Evolutionary conservation across 2,329 filamentous ascomycete species (phyloP).

Genomic region (Metarhizium guizhouense): DNA sequence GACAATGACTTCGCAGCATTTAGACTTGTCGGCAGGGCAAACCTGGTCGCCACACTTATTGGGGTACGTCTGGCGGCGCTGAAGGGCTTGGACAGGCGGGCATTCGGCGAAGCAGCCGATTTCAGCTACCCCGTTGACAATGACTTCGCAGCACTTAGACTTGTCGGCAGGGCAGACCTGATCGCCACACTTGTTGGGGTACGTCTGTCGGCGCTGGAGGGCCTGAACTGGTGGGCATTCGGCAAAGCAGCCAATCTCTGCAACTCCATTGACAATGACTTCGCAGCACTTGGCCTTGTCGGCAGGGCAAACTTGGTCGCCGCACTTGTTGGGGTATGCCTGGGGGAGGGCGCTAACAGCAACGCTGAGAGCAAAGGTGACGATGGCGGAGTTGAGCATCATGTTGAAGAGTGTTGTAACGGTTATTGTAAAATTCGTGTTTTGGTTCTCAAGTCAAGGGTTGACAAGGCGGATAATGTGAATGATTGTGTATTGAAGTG

Average conservation of each 20-base stretch:
- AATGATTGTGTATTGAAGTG: background rate
- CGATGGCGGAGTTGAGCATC: conserved; percentile 4
- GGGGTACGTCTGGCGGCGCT: conserved; percentile 5
- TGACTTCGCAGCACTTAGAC: background rate
- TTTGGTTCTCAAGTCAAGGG: background rate
- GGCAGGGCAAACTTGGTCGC: background rate
- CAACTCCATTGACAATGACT: background rate
- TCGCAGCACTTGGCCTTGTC: background rate
- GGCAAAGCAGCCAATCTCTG: conserved; percentile 1
- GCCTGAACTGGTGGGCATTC: background rate
- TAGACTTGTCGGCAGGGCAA: background rate
- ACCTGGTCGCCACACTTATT: conserved; percentile 1
- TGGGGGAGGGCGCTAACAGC: conserved; percentile 4
- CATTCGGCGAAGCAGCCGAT: conserved; percentile 1
- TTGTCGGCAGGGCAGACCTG: background rate
- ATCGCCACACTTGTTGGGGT: conserved; percentile 4
- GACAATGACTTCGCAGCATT: background rate
- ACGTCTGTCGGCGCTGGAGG: conserved; percentile 2
- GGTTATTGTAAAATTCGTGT: background rate
- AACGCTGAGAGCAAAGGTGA: conserved; percentile 6
- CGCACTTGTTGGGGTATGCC: conserved; percentile 6
- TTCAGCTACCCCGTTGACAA: background rate
- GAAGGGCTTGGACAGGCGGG: background rate
- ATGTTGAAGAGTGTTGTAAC: conserved; percentile 1
- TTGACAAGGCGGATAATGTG: background rate